Percentiles rank a stretch among this genome's conserved stretches.
phyloP scores from a whole-genome alignment of 2,329 filamentous ascomycete species.

The Arthrobotrys megalospora region DNA sequence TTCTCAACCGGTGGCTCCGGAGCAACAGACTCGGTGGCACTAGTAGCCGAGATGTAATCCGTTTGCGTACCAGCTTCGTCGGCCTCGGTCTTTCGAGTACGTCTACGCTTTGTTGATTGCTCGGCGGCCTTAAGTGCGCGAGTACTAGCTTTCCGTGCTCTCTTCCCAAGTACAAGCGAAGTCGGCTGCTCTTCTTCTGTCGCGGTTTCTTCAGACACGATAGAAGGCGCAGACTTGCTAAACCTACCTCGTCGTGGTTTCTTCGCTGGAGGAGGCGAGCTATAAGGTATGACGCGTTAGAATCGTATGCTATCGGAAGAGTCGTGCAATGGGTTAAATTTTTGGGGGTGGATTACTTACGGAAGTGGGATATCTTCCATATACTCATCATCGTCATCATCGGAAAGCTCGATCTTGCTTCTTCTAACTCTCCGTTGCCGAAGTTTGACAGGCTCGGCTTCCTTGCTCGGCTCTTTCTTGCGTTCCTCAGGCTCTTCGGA shows the following conservation, averaged over 20 bases:
- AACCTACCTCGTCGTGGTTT: constrained; percentile 31
- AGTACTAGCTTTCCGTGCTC: constrained; percentile 54
- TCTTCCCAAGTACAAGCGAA: constrained; percentile 31
- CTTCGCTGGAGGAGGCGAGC: constrained; percentile 12
- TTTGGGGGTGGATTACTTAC: constrained; percentile 28
- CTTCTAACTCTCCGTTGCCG: constrained; percentile 20
- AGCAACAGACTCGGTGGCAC: constrained; percentile 47
- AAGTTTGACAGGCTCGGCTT: constrained; percentile 30
- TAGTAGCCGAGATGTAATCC: constrained; percentile 52
- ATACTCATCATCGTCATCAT: constrained; percentile 50
- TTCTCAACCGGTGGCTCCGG: constrained; percentile 47
- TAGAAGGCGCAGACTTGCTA: constrained; percentile 40
- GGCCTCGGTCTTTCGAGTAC: constrained; percentile 48
- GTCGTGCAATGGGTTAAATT: background rate
- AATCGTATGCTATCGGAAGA: background rate
- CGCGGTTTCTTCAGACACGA: constrained; percentile 50
- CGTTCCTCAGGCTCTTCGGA: constrained; percentile 48
- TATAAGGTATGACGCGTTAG: background rate
- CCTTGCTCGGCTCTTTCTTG: constrained; percentile 18
- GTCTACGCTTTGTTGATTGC: constrained; percentile 51
- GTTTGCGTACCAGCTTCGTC: constrained; percentile 24
- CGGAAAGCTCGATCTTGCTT: constrained; percentile 31
- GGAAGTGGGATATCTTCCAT: constrained; percentile 35
- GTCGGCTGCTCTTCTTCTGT: constrained; percentile 49
- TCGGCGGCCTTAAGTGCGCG: constrained; percentile 59